phyloP scores from a whole-genome alignment of 2,329 filamentous ascomycete genomes.

The Cadophora luteo-olivacea region DNA sequence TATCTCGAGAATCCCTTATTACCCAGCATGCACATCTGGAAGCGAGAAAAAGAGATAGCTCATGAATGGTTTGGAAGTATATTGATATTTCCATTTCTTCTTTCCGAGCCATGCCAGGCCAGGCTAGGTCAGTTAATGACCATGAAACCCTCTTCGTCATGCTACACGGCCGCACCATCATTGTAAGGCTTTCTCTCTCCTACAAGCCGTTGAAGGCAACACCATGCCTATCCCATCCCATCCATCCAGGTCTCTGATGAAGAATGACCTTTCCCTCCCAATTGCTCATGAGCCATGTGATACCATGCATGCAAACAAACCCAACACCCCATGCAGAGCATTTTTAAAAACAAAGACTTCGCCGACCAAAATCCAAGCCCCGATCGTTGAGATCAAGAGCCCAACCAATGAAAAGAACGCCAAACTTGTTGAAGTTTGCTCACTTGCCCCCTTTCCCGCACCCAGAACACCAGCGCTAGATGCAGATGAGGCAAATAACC shows the following conservation, averaged over 20 bases:
- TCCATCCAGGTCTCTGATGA: constrained; percentile 3
- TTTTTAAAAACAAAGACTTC: neutral
- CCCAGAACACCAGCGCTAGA: constrained; percentile 44
- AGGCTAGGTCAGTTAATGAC: constrained; percentile 8
- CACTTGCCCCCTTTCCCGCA: too few species aligned
- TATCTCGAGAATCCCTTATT: too few species aligned
- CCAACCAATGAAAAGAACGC: constrained; percentile 43
- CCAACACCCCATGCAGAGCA: too few species aligned
- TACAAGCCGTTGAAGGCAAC: constrained; percentile 4
- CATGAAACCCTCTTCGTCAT: neutral
- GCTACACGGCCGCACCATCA: neutral
- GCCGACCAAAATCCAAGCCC: constrained; percentile 6
- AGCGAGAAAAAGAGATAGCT: neutral
- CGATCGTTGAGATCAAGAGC: constrained; percentile 35
- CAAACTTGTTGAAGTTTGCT: constrained; percentile 46
- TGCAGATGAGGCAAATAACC: constrained; percentile 39
- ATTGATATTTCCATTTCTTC: neutral
- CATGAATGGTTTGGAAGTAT: neutral
- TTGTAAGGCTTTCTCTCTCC: too few species aligned
- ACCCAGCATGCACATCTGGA: neutral
- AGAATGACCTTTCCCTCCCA: neutral
- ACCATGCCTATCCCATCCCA: neutral
- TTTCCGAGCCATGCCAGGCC: neutral
- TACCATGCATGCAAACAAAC: neutral
- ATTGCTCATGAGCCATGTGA: neutral